Conservation (phyloP, 2,329 filamentous ascomycete species). For the Neophaeococcomyces mojaviensis region DNA sequence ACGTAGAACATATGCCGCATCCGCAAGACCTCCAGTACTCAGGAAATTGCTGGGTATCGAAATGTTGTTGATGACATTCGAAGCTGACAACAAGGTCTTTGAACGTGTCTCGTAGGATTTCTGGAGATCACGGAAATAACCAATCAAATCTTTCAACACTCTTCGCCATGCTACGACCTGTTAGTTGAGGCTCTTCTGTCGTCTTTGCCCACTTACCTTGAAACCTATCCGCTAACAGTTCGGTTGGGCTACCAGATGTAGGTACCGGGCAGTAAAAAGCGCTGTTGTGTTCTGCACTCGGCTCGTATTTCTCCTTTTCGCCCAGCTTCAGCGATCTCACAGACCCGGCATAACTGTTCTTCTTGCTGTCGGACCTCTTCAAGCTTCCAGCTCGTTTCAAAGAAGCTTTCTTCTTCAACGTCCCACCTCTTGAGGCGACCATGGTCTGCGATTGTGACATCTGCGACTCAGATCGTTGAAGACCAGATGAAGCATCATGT, state of each 20-base stretch:
- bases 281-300: slow-evolving; percentile 67
- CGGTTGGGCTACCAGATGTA: slow-evolving; percentile 78
- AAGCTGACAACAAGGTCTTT: slow-evolving; percentile 74
- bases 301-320: slow-evolving; percentile 50
- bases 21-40: slow-evolving; percentile 72
- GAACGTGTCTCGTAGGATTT: slow-evolving; percentile 77
- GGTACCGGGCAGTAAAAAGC: slow-evolving; percentile 87
- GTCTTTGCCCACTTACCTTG: slow-evolving; percentile 54
- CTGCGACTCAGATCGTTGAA: slow-evolving; percentile 35
- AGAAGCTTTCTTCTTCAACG: slow-evolving; percentile 81
- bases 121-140: slow-evolving; percentile 89
- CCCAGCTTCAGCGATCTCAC: slow-evolving; percentile 72
- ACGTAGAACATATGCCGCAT: slow-evolving; percentile 73
- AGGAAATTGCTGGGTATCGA: slow-evolving; percentile 68
- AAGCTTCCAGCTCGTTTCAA: slow-evolving; percentile 66
- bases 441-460: slow-evolving; percentile 35
- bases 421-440: slow-evolving; percentile 52
- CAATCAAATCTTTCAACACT: slow-evolving; percentile 85
- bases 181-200: slow-evolving; percentile 1
- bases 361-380: slow-evolving; percentile 70
- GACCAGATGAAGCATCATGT: slow-evolving; percentile 18
- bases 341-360: slow-evolving; percentile 77
- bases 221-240: slow-evolving; percentile 78
- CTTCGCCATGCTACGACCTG: slow-evolving; percentile 74
- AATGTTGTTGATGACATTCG: slow-evolving; percentile 76